Evolutionary conservation across 768 basidiomycete genomes (phyloP).

Genomic region (Psilocybe cyanescens): DNA sequence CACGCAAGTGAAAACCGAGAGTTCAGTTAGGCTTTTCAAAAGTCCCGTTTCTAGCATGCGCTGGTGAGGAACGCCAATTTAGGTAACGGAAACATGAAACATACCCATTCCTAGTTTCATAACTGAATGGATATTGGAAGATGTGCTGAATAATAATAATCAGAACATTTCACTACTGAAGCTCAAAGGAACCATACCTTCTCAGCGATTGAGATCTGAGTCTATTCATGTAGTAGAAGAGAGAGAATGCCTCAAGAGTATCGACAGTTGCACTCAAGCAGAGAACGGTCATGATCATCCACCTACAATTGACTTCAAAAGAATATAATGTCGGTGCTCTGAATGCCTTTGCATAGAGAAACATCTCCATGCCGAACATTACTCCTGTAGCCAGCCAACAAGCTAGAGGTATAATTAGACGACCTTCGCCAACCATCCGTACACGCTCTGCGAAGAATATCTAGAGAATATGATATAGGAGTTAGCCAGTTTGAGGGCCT

Average conservation of each 20-base stretch:
- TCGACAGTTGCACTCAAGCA: slow-evolving; percentile 1
- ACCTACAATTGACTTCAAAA: slow-evolving; percentile 1
- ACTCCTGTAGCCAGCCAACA: slow-evolving; percentile 1
- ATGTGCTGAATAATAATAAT: neutral
- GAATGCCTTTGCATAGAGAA: neutral
- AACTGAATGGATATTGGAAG: slow-evolving; percentile 2
- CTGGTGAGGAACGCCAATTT: neutral
- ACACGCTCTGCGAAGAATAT: slow-evolving; percentile 15
- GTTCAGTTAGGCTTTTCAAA: slow-evolving; percentile 5
- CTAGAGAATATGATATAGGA: neutral
- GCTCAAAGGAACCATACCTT: neutral
- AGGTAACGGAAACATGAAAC: neutral
- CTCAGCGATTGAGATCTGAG: neutral
- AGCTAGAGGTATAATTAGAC: neutral
- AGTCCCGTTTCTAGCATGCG: neutral
- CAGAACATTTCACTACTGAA: neutral
- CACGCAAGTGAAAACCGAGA: neutral
- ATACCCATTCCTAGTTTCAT: slow-evolving; percentile 5
- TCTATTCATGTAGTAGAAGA: slow-evolving; percentile 2
- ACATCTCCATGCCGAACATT: slow-evolving; percentile 1
- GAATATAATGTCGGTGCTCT: neutral
- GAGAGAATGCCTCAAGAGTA: neutral
- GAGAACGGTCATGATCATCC: neutral
- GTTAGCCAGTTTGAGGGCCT: too few species aligned
- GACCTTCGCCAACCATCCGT: slow-evolving; percentile 8